A percentile compares a stretch with the other conserved stretches of the same genome.
These are phyloP conservation scores for Aspergillus udagawae DNA, from an alignment of 2,329 filamentous ascomycete species.

Conservation along the genomic window DNA sequence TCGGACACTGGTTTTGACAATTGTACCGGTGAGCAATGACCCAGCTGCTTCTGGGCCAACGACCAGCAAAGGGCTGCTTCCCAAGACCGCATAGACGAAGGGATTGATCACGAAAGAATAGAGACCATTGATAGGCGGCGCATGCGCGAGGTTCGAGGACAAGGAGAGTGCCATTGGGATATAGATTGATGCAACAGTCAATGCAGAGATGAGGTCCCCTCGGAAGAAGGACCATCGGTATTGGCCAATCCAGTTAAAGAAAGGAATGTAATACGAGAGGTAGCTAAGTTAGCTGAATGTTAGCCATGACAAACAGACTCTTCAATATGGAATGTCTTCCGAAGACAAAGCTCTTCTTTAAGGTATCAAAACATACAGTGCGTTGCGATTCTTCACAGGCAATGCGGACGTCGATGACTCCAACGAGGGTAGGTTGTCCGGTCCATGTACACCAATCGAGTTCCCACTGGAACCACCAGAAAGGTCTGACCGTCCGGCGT, in stretches of 20 bases:
- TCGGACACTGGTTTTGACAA: conserved; percentile 74
- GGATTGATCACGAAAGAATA: conserved; percentile 94
- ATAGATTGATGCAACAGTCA: conserved; percentile 98
- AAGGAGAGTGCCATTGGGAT: conserved; percentile 95
- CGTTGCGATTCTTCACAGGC: conserved; percentile 66
- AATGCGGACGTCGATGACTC: conserved; percentile 67
- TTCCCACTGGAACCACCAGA: conserved; percentile 26
- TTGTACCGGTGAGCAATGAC: conserved; percentile 81
- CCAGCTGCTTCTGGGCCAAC: conserved; percentile 94
- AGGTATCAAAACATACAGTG: conserved; percentile 57
- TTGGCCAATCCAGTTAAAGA: conserved; percentile 83
- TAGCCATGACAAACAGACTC: conserved; percentile 2
- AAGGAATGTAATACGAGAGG: conserved; percentile 86
- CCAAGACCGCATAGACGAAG: conserved; percentile 82
- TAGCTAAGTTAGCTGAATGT: conserved; percentile 55
- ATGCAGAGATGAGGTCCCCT: conserved; percentile 80
- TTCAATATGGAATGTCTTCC: not conserved
- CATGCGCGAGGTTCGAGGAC: conserved; percentile 85
- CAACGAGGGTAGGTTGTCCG: conserved; percentile 66
- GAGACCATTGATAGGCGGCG: conserved; percentile 88
- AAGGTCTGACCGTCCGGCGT: conserved; percentile 30
- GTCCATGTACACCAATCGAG: conserved; percentile 44
- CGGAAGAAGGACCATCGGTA: conserved; percentile 78
- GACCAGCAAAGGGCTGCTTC: conserved; percentile 88
- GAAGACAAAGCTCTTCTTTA: not conserved